A percentile compares a stretch with the other conserved stretches of the same genome.
These are phyloP conservation scores for Lecanosticta acicola DNA, from an alignment of 2,329 filamentous ascomycete species.

Conservation along the genomic window DNA sequence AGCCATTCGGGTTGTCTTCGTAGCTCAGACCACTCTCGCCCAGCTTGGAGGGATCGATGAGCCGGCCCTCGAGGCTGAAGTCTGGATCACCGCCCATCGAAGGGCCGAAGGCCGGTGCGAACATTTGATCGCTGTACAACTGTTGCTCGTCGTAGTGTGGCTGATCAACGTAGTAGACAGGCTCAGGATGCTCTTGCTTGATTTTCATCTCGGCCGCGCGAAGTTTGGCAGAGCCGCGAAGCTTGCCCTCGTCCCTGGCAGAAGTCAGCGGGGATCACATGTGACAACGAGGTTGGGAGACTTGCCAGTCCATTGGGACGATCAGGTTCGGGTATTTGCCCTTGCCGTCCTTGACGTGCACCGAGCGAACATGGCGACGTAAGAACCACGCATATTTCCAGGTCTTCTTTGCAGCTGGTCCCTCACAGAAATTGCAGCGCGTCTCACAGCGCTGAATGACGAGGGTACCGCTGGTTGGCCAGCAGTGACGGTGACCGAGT, in stretches of 20 bases:
- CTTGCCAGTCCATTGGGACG: constrained; percentile 21
- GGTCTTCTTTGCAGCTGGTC: constrained; percentile 11
- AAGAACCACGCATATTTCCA: constrained; percentile 29
- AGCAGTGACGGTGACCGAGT: constrained; percentile 22
- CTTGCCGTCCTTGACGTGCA: constrained; percentile 20
- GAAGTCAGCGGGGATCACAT: background rate
- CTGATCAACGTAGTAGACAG: background rate
- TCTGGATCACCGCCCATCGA: background rate
- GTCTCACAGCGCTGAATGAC: constrained; percentile 26
- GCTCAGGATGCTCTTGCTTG: background rate
- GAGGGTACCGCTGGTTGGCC: constrained; percentile 22
- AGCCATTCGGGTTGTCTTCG: background rate
- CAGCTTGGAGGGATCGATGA: background rate
- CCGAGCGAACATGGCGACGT: constrained; percentile 25
- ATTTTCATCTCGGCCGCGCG: background rate
- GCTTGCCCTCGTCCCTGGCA: constrained; percentile 4
- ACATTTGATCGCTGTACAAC: background rate
- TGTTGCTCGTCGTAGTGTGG: constrained; percentile 3
- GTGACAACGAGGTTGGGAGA: background rate
- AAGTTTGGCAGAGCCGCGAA: background rate
- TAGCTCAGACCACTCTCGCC: background rate
- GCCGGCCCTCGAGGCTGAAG: background rate
- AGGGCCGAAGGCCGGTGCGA: background rate
- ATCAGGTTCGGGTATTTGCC: constrained; percentile 12
- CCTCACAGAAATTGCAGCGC: constrained; percentile 25